These are phyloP conservation scores for Elsinoe perseae DNA, from an alignment of 2,329 filamentous ascomycete genomes.

Conservation along the genomic window DNA sequence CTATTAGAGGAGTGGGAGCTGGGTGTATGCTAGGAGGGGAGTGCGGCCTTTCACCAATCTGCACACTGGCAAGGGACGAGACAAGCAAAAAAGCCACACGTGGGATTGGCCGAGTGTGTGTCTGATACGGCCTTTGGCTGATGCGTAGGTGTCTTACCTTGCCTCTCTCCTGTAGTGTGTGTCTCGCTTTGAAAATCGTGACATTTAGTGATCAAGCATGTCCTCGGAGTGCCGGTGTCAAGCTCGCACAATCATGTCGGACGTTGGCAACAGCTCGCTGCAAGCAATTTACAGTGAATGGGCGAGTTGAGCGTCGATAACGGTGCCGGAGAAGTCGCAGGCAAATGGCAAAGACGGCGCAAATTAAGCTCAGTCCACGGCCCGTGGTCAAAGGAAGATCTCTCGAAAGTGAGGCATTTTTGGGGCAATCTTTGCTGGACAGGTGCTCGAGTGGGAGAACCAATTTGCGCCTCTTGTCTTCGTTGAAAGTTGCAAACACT, in stretches of 20 bases:
- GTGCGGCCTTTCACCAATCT: neutral
- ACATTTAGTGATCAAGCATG: neutral
- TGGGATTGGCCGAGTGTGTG: slow-evolving; percentile 6
- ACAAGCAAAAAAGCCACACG: slow-evolving; percentile 13
- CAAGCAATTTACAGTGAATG: slow-evolving; percentile 10
- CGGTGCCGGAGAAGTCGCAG: neutral
- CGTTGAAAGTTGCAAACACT: slow-evolving; percentile 9
- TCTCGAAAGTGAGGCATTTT: slow-evolving; percentile 6
- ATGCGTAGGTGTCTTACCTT: neutral
- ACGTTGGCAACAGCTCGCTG: slow-evolving; percentile 9
- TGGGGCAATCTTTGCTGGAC: neutral
- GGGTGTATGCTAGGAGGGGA: neutral
- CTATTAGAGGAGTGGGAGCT: neutral
- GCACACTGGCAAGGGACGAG: neutral
- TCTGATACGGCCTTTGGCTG: slow-evolving; percentile 12
- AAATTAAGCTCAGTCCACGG: slow-evolving; percentile 3
- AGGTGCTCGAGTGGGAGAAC: slow-evolving; percentile 2
- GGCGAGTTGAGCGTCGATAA: neutral
- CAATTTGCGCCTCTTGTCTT: slow-evolving; percentile 3
- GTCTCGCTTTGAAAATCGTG: neutral
- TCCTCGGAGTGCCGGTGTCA: neutral
- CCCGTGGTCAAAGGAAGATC: neutral
- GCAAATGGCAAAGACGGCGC: slow-evolving; percentile 4
- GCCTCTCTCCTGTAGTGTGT: neutral
- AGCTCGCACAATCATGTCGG: slow-evolving; percentile 5